Percentiles rank a stretch among this genome's conserved stretches.
phyloP scores from a whole-genome alignment of 805 yeast species.

The Saccharomycopsis amapae region DNA sequence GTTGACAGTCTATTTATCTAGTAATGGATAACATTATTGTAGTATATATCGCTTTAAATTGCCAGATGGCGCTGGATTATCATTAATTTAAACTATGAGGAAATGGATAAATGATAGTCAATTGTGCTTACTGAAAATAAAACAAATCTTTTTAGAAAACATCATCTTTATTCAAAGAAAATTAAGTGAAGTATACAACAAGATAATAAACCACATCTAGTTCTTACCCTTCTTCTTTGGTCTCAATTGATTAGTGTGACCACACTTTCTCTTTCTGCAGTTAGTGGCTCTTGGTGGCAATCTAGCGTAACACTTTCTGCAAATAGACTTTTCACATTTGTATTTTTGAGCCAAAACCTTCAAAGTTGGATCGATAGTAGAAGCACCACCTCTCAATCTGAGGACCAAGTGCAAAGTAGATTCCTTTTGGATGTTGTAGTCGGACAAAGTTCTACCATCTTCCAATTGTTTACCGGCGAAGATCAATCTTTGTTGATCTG shows the following conservation, averaged over 20 bases:
- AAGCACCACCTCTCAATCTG: slow-evolving; percentile 89
- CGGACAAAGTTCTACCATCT: slow-evolving; percentile 98
- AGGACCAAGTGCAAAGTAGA: slow-evolving; percentile 93
- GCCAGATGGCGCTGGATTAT: too few relatives aligned
- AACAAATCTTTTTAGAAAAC: too few relatives aligned
- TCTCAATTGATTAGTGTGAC: slow-evolving; percentile 99
- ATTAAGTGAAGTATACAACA: too few relatives aligned
- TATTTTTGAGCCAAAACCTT: slow-evolving; percentile 98
- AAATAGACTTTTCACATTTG: slow-evolving; percentile 99
- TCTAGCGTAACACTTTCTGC: slow-evolving; percentile 99
- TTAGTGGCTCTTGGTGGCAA: slow-evolving; percentile 99
- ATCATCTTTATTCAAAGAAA: too few relatives aligned
- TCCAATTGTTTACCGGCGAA: slow-evolving; percentile 99
- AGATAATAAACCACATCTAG: slow-evolving; percentile 8
- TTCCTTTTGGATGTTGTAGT: slow-evolving; percentile 99
- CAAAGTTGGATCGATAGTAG: slow-evolving; percentile 96
- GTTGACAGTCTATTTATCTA: too few relatives aligned
- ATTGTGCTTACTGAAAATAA: not conserved
- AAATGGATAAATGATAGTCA: not conserved
- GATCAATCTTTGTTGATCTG: slow-evolving; percentile 99
- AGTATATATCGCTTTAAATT: too few relatives aligned
- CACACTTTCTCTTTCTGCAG: slow-evolving; percentile 99
- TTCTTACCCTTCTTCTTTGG: slow-evolving; percentile 86
- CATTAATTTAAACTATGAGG: too few relatives aligned
- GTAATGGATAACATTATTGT: too few relatives aligned